phyloP scores from a whole-genome alignment of 257 asterid genomes.

The Agastache rugosa region DNA sequence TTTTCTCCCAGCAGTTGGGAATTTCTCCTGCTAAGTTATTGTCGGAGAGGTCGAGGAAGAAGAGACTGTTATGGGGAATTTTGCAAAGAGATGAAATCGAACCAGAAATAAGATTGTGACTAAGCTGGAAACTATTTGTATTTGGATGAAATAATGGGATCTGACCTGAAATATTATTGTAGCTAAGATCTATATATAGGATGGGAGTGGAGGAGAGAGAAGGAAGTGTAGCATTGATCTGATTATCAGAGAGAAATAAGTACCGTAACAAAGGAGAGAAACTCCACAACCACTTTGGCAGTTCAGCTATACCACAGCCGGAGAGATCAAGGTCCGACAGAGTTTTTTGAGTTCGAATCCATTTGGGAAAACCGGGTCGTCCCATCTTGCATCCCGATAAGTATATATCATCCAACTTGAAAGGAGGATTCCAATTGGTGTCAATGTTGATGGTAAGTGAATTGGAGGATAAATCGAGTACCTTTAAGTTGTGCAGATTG shows the following conservation, averaged over 20 bases:
- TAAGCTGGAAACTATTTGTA: neutral
- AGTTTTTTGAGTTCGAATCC: constrained; percentile 45
- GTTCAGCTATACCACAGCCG: constrained; percentile 35
- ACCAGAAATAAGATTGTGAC: constrained; percentile 37
- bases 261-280: neutral
- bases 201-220: constrained; percentile 6
- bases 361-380: constrained; percentile 39
- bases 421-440: constrained; percentile 45
- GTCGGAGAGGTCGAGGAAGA: constrained; percentile 37
- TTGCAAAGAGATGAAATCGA: constrained; percentile 36
- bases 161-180: constrained; percentile 39
- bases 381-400: constrained; percentile 41
- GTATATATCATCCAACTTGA: constrained; percentile 30
- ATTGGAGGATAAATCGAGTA: constrained; percentile 41
- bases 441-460: constrained; percentile 24
- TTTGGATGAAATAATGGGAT: constrained; percentile 20
- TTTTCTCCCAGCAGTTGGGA: constrained; percentile 41
- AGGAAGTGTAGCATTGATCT: constrained; percentile 39
- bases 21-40: constrained; percentile 37
- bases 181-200: constrained; percentile 32
- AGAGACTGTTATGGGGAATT: neutral
- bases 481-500: constrained; percentile 34
- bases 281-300: constrained; percentile 48
- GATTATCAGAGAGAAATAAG: constrained; percentile 41
- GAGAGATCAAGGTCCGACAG: constrained; percentile 40